Base-by-base conservation (phyloP, 305 asterid species). In the Euphrasia arctica region DNA sequence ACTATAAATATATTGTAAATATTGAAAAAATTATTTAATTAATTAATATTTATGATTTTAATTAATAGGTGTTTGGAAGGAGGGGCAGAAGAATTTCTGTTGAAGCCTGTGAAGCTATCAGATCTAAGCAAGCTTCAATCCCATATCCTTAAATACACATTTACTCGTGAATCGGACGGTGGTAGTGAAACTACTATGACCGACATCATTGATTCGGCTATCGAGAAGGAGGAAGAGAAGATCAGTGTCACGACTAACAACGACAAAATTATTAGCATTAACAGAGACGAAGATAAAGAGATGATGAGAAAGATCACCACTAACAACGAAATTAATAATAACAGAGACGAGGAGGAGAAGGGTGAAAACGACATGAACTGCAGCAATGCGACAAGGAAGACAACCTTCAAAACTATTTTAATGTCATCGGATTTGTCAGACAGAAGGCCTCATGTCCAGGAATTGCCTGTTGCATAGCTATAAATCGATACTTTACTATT, bases 71-170 rank as follows among this genome's bases (percentile, higher is more conserved):
- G 88, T 15, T 69, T 82, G 70, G 88, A 82, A 73, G 88, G 83
- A 62, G 88, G 88, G 41, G 88, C 88, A 58, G 79, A 79, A 73
- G 82, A 79, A 61, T 82, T 79, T 73, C 70, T 82, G 15, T 36
- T 82, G 74, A 82, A 82, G 14, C 88, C 88, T 1, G 85, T 82
- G 55, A 80, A 78, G 31, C 42, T 77, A 61, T 76, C 88, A 28
- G 88, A 82, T 28, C 62, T 83, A 15, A 76, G 69, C 64, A 80
- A 78, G 66, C 71, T 80, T 28, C 85, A 78, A 5, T 74, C 85
- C 0, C 72, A 76, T 51, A 71, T 82, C 10, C 60, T 72, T 29
- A 73, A 31, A 32, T 4, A 62, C 11, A 39, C 69, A 13, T 27
- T 29, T 5, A 57, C n/a, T 31, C 43, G 7, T 12, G 22, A 29